Evolutionary conservation across 1,139 yeast species (phyloP), one percentile per base, ranked within the genome.

Genomic region (Hemisphaericaspora xylanilytica): DNA sequence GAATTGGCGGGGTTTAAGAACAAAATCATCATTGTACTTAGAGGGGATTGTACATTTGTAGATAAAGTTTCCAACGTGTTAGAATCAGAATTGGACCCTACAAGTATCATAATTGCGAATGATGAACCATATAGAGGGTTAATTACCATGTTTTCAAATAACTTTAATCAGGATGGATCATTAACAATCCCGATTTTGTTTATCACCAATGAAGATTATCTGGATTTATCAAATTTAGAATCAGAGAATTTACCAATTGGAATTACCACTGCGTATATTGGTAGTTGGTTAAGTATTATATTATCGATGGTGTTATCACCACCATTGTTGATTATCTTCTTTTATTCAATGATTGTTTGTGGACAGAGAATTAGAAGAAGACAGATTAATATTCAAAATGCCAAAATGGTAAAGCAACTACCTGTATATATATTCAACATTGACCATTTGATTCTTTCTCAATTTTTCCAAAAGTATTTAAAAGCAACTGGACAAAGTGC

Each of bases 31-130:
- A 50, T 71, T 9, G 63, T 69, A 3, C 52, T 65, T 38, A 48
- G 77, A 27, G 77, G 77, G 2, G 61, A 56, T 14, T 71, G 77
- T 48, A 66, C 74, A 3, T 71, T 71, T 52, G 71, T 67, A 13
- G 58, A 59, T 28, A 71, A 71, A 44, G 68, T 69, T 10, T 42
- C 56, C 15, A 58, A 65, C 39, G 42, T 70, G 9, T 36, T 65
- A 17, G 51, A 55, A 1, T 58, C 70, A 5, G 54, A 51, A 3
- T 45, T 67, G 28, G 44, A 49, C 3, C 73, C 75, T 0, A 55
- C 44, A 26, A 64, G 66, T 10, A 59, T 71, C 11, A 48, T 70
- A 3, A 56, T 71, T 24, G 75, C 73, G 17, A 71, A 71, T 46
- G 65, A 70, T 47, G 72, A 66, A 41, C 73, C 75, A 1, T 46